These are phyloP conservation scores for Fusarium coffeatum DNA, from an alignment of 2,329 filamentous ascomycete genomes.

Conservation along the genomic window DNA sequence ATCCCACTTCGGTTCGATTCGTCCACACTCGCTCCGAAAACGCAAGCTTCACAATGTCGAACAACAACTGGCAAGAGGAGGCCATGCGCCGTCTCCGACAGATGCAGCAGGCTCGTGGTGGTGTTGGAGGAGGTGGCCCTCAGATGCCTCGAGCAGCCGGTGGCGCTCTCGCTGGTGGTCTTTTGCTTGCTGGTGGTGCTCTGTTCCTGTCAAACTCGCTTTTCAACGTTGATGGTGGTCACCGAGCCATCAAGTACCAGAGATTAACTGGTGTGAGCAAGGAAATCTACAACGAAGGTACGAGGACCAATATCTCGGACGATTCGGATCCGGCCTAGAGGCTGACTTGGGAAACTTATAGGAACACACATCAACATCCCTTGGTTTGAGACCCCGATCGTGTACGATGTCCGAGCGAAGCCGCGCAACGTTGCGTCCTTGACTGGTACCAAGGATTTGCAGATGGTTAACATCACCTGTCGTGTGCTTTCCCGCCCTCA, in stretches of 20 bases:
- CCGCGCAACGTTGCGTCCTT: constrained; percentile 96
- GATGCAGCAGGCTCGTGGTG: constrained; percentile 58
- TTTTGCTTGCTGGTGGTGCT: constrained; percentile 61
- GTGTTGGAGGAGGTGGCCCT: constrained; percentile 58
- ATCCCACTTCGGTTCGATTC: constrained; percentile 31
- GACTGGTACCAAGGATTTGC: constrained; percentile 97
- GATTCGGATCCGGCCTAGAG: constrained; percentile 21
- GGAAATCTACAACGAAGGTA: constrained; percentile 96
- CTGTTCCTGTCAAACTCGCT: constrained; percentile 69
- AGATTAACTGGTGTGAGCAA: constrained; percentile 91
- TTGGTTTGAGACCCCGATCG: constrained; percentile 96
- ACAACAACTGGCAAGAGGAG: constrained; percentile 61
- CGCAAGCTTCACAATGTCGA: constrained; percentile 47
- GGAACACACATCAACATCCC: constrained; percentile 94
- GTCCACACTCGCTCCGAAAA: constrained; percentile 10
- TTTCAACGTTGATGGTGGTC: constrained; percentile 94
- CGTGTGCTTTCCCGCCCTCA: constrained; percentile 95
- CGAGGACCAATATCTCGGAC: constrained; percentile 35
- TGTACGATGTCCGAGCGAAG: constrained; percentile 98
- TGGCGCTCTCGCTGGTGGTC: constrained; percentile 55
- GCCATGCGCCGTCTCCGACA: constrained; percentile 63
- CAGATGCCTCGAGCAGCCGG: constrained; percentile 56
- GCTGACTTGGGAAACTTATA: constrained; percentile 52
- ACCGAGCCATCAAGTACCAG: constrained; percentile 98
- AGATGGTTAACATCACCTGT: constrained; percentile 99